Evolutionary conservation across 2,329 filamentous ascomycete genomes (phyloP).

Genomic region (Trichoderma simmonsii): DNA sequence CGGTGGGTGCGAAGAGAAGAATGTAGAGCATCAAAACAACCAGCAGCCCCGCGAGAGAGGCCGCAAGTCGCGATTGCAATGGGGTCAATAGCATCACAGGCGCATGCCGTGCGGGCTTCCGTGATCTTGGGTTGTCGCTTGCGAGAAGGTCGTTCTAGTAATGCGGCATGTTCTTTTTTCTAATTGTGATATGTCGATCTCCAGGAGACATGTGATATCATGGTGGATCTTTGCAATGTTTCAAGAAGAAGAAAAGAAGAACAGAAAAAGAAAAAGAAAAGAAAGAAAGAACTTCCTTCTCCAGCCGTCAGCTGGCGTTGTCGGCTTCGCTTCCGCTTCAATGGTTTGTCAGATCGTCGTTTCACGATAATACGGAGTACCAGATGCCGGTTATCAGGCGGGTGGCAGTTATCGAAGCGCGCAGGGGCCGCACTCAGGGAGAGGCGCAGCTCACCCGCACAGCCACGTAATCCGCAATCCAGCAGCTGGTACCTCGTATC

Average conservation of each 20-base stretch:
- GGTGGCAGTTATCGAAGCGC: constrained; percentile 2
- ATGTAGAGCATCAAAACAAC: constrained; percentile 60
- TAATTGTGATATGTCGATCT: constrained; percentile 7
- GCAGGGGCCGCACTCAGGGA: constrained; percentile 11
- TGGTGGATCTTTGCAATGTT: constrained; percentile 5
- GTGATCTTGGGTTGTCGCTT: not conserved
- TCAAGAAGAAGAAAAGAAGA: not conserved
- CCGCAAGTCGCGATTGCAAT: constrained; percentile 69
- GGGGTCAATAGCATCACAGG: constrained; percentile 59
- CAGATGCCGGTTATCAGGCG: not conserved
- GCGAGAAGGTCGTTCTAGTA: not conserved
- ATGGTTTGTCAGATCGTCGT: not conserved
- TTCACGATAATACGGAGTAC: constrained; percentile 11
- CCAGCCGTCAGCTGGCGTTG: not conserved
- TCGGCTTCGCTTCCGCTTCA: not conserved
- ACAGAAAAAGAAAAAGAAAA: not conserved
- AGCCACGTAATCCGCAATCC: constrained; percentile 15
- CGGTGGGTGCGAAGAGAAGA: constrained; percentile 54
- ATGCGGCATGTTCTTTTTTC: constrained; percentile 8
- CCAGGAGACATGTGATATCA: constrained; percentile 17
- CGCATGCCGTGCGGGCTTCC: constrained; percentile 18
- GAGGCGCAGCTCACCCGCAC: constrained; percentile 15
- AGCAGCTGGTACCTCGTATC: not conserved
- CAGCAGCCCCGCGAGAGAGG: constrained; percentile 60
- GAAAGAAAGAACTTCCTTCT: not conserved